Base-by-base conservation (phyloP, 2,329 filamentous ascomycete species). In the Cladosporium colombiae region DNA sequence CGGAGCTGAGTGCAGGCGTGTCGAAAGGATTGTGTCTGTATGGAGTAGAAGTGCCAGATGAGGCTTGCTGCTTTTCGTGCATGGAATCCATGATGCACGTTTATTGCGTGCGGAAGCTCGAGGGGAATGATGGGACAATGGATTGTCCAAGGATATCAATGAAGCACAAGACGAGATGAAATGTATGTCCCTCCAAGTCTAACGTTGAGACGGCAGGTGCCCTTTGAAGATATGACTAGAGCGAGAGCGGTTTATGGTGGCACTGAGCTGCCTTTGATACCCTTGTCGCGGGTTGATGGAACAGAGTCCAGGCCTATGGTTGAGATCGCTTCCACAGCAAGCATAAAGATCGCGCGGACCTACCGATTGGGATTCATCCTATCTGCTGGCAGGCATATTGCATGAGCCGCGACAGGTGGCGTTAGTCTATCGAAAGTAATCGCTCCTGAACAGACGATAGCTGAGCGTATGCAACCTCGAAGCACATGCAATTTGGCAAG, bases 11-110 rank as follows among this genome's bases (percentile, higher is more conserved):
- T 21, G 62, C 52, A 23, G 62, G 62, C 21, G 60, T 64, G 25
- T 57, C 62, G 40, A 64, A 64, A 33, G 62, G 62, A 50, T 64
- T 64, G 21, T 58, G 52, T 25, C 55, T 44, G 21, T 53, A 62
- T 14, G 60, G 60, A 13, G 60, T 62, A 5, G 60, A 62, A 29
- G 60, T 53, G 16, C 60, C 60, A 27, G 60, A 62, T 25, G 49
- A 18, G 8, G 60, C 11, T 18, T 62, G 52, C n/a, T 55, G 52
- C 25, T 55, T 55, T 3, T 55, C 52, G 16, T 55, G 29, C 16
- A 13, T 31, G 10, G 10, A 55, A 55, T 29, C 55, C 55, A 57
- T 57, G 5, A 16, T 40, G 55, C 31, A 16, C 31, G 18, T 31
- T 25, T 8, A 7, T 16, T 57, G 29, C 14, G 53, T 23, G 21